Evolutionary conservation across 257 asterid genomes (phyloP).

Genomic region (Orobanche coerulescens): DNA sequence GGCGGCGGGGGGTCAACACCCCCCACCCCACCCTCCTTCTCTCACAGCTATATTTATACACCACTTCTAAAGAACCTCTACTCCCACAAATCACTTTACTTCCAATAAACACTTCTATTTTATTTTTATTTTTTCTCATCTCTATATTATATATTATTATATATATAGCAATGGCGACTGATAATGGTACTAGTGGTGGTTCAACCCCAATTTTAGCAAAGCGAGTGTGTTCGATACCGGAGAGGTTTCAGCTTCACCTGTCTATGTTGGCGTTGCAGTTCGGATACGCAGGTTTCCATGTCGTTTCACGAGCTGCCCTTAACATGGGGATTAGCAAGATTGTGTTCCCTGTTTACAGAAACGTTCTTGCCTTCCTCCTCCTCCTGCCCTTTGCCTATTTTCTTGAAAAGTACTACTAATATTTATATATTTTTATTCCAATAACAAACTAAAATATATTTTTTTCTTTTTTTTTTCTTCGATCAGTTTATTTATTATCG

Average conservation of each 20-base stretch:
- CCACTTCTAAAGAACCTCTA: conserved; percentile 40
- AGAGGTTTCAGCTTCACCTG: conserved; percentile 71
- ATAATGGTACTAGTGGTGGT: conserved; percentile 43
- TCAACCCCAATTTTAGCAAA: conserved; percentile 27
- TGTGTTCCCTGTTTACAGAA: conserved; percentile 86
- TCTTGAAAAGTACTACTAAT: conserved; percentile 95
- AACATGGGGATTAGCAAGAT: conserved; percentile 99
- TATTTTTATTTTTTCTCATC: not conserved
- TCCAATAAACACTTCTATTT: not conserved
- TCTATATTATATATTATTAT: not conserved
- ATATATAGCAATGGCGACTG: conserved; percentile 44
- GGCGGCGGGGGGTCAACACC: no score
- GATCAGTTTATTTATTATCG: not conserved
- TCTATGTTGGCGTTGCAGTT: conserved; percentile 89
- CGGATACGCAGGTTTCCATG: conserved; percentile 97
- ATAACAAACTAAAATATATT: no score
- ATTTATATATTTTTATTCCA: no score
- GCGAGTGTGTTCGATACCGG: conserved; percentile 72
- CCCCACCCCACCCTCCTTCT: not conserved
- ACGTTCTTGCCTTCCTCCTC: conserved; percentile 82
- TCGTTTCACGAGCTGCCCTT: conserved; percentile 88
- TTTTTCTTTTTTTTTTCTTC: not conserved
- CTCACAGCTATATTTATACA: conserved; percentile 61
- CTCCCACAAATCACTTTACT: conserved; percentile 26
- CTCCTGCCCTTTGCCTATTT: conserved; percentile 95